phyloP scores from a whole-genome alignment of 495 filamentous ascomycete genomes.

The Aspergillus sparsus region DNA sequence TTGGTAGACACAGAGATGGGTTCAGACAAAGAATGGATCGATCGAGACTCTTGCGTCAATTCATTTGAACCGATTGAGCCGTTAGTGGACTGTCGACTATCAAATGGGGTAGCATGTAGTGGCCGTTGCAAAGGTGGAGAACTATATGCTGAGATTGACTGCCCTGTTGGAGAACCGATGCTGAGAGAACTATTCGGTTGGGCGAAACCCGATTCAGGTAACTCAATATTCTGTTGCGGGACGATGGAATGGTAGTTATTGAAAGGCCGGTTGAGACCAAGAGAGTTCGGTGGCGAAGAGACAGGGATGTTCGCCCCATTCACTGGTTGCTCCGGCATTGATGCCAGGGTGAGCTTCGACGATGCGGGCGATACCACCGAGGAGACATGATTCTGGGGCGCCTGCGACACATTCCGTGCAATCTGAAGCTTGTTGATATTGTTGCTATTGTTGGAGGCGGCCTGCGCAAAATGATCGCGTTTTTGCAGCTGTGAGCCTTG shows the following conservation, averaged over 20 bases:
- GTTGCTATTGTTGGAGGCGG: constrained; percentile 24
- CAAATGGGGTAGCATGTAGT: constrained; percentile 10
- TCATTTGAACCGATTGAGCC: constrained; percentile 22
- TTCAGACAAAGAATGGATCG: constrained; percentile 18
- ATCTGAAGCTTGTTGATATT: constrained; percentile 21
- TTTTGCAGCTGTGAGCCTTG: constrained; percentile 91
- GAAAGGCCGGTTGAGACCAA: constrained; percentile 21
- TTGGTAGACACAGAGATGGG: constrained; percentile 2
- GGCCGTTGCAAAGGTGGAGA: constrained; percentile 23
- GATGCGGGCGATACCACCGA: constrained; percentile 16
- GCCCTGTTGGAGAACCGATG: constrained; percentile 23
- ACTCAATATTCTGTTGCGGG: constrained; percentile 21
- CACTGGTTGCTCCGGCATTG: constrained; percentile 14
- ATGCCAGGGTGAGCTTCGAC: constrained; percentile 9
- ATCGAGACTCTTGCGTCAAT: constrained; percentile 16
- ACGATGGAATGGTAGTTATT: constrained; percentile 27
- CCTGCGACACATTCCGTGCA: constrained; percentile 13
- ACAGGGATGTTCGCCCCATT: constrained; percentile 9
- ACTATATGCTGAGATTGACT: constrained; percentile 20
- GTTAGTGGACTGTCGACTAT: constrained; percentile 16
- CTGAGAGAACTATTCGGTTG: constrained; percentile 22
- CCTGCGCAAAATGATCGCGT: constrained; percentile 63
- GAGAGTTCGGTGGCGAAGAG: constrained; percentile 21
- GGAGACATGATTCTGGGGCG: constrained; percentile 10
- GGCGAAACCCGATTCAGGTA: constrained; percentile 17